Evolutionary conservation across 1,139 yeast genomes (phyloP).

Genomic region (Pichia cactophila): DNA sequence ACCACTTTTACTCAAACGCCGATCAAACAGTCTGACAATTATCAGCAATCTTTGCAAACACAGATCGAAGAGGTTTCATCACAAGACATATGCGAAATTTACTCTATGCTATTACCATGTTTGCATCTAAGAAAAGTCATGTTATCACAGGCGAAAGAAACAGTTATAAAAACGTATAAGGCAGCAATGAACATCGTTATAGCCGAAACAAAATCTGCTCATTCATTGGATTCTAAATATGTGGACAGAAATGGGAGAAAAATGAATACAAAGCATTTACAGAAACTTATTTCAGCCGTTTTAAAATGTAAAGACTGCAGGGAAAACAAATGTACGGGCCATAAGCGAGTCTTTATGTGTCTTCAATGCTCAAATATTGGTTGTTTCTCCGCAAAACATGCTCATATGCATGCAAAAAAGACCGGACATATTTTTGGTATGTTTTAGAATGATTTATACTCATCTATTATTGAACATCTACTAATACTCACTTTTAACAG

Average conservation of each 20-base stretch:
- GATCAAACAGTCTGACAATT: background rate
- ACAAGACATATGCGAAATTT: background rate
- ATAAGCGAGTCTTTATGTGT: constrained; percentile 48
- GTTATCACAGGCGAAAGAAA: constrained; percentile 46
- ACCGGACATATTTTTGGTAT: constrained; percentile 67
- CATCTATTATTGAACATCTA: background rate
- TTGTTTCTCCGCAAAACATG: constrained; percentile 55
- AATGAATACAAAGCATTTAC: constrained; percentile 30
- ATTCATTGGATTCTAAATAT: constrained; percentile 8
- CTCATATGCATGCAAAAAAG: constrained; percentile 50
- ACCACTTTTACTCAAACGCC: background rate
- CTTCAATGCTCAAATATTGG: constrained; percentile 81
- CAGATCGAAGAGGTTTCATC: background rate
- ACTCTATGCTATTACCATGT: constrained; percentile 37
- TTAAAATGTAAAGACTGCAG: constrained; percentile 45
- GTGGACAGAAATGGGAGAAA: constrained; percentile 20
- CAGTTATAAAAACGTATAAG: constrained; percentile 49
- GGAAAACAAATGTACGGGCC: constrained; percentile 30
- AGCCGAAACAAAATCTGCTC: constrained; percentile 25
- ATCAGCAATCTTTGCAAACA: background rate
- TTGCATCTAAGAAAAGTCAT: constrained; percentile 48
- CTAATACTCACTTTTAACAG: constrained; percentile 13
- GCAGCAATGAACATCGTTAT: constrained; percentile 46
- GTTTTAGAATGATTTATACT: constrained; percentile 12
- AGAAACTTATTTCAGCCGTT: constrained; percentile 36